phyloP scores from a whole-genome alignment of 805 yeast genomes.

The Kluyveromyces siamensis region DNA sequence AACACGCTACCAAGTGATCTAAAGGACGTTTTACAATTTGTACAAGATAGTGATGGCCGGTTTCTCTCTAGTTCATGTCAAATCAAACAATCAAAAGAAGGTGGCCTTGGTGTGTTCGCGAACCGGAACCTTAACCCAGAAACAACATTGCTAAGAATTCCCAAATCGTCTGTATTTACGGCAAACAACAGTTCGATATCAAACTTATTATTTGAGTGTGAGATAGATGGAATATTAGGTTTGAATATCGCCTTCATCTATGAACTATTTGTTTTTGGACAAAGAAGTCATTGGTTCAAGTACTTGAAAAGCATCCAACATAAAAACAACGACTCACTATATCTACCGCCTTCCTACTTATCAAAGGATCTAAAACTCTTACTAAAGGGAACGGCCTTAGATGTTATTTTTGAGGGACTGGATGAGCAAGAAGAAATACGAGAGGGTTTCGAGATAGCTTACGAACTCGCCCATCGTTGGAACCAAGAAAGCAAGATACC shows the following conservation, averaged over 20 bases:
- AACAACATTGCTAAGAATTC: slow-evolving; percentile 44
- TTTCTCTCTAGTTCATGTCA: slow-evolving; percentile 42
- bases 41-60: slow-evolving; percentile 41
- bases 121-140: slow-evolving; percentile 30
- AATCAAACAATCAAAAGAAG: slow-evolving; percentile 39
- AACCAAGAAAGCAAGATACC: slow-evolving; percentile 20
- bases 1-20: slow-evolving; percentile 20
- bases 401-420: slow-evolving; percentile 42
- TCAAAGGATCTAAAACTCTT: slow-evolving; percentile 34
- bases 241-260: slow-evolving; percentile 63
- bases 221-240: slow-evolving; percentile 54
- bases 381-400: slow-evolving; percentile 51
- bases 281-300: slow-evolving; percentile 71
- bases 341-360: slow-evolving; percentile 65
- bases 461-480: slow-evolving; percentile 29
- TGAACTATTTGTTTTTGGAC: slow-evolving; percentile 45
- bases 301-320: slow-evolving; percentile 50
- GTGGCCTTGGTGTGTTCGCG: slow-evolving; percentile 74
- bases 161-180: slow-evolving; percentile 52
- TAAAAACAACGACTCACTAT: slow-evolving; percentile 23
- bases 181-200: slow-evolving; percentile 53
- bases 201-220: slow-evolving; percentile 54
- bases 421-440: slow-evolving; percentile 29
- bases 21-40: slow-evolving; percentile 40
- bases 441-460: slow-evolving; percentile 31